phyloP scores from a whole-genome alignment of 1,139 yeast species.

The Lodderomyces margitis region DNA sequence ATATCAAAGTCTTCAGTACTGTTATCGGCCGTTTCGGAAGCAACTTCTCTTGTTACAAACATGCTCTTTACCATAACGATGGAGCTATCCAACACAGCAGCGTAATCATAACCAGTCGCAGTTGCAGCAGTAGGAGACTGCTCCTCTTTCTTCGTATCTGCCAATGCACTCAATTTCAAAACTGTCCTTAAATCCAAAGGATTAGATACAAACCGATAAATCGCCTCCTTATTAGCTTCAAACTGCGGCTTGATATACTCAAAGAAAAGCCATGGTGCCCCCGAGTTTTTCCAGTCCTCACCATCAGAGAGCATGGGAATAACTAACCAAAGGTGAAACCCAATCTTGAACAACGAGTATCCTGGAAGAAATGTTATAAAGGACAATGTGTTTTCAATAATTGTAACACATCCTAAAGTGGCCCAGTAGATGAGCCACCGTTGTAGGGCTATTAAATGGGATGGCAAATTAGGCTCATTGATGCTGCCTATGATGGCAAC shows the following conservation, averaged over 20 bases:
- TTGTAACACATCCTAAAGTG: slow-evolving; percentile 36
- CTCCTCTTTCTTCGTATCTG: background rate
- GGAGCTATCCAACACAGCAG: slow-evolving; percentile 14
- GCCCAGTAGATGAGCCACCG: slow-evolving; percentile 65
- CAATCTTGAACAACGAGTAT: slow-evolving; percentile 39
- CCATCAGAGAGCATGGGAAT: slow-evolving; percentile 37
- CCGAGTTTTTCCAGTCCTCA: slow-evolving; percentile 30
- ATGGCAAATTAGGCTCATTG: slow-evolving; percentile 22
- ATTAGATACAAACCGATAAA: slow-evolving; percentile 13
- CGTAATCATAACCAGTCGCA: slow-evolving; percentile 6
- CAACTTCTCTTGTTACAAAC: slow-evolving; percentile 12
- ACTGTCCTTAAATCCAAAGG: slow-evolving; percentile 8
- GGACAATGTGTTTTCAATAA: slow-evolving; percentile 28
- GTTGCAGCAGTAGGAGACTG: background rate
- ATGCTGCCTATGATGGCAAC: slow-evolving; percentile 6
- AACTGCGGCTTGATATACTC: slow-evolving; percentile 33
- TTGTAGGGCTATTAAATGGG: slow-evolving; percentile 40
- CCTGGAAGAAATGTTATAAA: slow-evolving; percentile 47
- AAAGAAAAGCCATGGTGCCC: slow-evolving; percentile 40
- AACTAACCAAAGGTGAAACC: slow-evolving; percentile 52
- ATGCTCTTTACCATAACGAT: slow-evolving; percentile 19
- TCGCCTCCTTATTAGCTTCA: slow-evolving; percentile 20
- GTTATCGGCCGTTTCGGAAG: slow-evolving; percentile 9
- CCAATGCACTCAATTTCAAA: background rate
- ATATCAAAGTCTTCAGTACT: slow-evolving; percentile 40